Evolutionary conservation across 2,329 filamentous ascomycete species (phyloP).

Genomic region (Cercospora sesami): DNA sequence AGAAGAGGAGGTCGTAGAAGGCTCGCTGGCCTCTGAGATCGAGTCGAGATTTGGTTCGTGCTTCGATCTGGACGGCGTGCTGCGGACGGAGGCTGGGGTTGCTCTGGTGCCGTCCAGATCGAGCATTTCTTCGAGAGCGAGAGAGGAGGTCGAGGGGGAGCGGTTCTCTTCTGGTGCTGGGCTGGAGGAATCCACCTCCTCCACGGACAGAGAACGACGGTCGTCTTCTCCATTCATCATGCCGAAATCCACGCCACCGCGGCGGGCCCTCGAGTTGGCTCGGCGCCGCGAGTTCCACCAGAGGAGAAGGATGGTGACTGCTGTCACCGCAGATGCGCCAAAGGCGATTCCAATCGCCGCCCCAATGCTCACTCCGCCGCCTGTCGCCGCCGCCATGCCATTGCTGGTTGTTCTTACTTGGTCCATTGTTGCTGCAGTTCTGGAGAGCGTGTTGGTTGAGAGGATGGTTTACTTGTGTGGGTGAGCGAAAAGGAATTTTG

Average conservation of each 20-base stretch:
- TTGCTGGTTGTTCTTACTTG: neutral
- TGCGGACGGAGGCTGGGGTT: neutral
- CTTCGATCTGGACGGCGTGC: neutral
- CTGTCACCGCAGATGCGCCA: slow-evolving; percentile 2
- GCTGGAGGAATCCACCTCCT: neutral
- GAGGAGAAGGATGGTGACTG: neutral
- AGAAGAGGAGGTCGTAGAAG: neutral
- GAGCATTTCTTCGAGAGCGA: neutral
- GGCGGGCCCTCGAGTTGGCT: neutral
- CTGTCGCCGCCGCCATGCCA: neutral
- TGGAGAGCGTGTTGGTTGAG: neutral
- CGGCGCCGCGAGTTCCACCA: neutral
- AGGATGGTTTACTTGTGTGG: neutral
- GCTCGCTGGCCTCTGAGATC: neutral
- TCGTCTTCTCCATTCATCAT: neutral
- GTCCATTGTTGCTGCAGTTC: neutral
- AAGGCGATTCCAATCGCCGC: slow-evolving; percentile 4
- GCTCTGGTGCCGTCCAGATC: neutral
- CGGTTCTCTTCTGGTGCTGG: neutral
- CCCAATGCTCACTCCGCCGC: slow-evolving; percentile 1
- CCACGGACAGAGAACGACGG: neutral
- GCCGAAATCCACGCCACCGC: neutral
- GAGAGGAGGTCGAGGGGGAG: neutral
- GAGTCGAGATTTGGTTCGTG: neutral
- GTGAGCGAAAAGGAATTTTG: neutral